Conservation (phyloP, 2,329 filamentous ascomycete species). For the Torrubiellomyces zombiae region DNA sequence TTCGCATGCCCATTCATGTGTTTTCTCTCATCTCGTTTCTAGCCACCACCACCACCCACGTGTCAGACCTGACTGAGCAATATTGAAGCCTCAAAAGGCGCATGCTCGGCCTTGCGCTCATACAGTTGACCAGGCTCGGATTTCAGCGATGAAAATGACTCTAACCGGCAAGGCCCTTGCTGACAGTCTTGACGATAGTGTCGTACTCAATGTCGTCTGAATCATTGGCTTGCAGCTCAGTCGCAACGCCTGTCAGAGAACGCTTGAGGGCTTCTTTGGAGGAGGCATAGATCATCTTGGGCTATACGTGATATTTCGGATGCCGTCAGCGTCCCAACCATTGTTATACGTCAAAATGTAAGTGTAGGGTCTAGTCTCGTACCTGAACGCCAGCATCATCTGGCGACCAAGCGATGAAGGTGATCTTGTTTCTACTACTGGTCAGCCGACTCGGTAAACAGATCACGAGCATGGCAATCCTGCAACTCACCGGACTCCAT, state of each 20-base stretch:
- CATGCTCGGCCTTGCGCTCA: constrained; percentile 10
- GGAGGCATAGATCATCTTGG: constrained; percentile 81
- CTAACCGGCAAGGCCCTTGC: constrained; percentile 42
- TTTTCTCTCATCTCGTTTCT: no score
- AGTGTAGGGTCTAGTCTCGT: constrained; percentile 14
- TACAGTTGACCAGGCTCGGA: no score
- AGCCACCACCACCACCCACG: no score
- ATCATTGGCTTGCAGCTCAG: constrained; percentile 74
- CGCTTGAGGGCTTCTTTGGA: constrained; percentile 79
- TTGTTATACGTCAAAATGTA: no score
- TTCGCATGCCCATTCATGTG: no score
- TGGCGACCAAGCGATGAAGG: constrained; percentile 65
- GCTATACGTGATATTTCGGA: constrained; percentile 30
- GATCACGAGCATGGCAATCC: neutral
- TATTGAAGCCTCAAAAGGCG: no score
- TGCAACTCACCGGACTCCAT: constrained; percentile 47
- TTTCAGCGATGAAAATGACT: no score
- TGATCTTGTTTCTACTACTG: constrained; percentile 50
- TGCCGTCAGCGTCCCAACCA: constrained; percentile 1
- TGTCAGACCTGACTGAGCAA: no score
- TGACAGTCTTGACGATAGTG: constrained; percentile 48
- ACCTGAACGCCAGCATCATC: constrained; percentile 70
- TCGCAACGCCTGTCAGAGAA: constrained; percentile 55
- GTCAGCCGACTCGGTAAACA: constrained; percentile 11
- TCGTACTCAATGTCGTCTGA: constrained; percentile 67